phyloP scores from a whole-genome alignment of 345 rosid species.

The thale cress (Arabidopsis thaliana) region DNA sequence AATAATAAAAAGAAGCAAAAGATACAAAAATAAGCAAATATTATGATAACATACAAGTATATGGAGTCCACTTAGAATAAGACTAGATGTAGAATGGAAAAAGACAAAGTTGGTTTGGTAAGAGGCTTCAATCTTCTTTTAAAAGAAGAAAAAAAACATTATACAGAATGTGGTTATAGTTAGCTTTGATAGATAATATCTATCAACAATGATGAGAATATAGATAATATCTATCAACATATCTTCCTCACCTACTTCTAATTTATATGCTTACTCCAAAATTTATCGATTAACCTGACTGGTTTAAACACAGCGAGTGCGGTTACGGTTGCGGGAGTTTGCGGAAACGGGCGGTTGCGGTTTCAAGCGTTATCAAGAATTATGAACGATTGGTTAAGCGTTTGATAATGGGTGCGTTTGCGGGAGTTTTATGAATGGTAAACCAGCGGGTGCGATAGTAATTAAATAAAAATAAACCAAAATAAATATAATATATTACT shows the following conservation, averaged over 20 bases:
- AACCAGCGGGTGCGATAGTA: too few species aligned
- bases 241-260: constrained; percentile 1
- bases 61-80: constrained; percentile 20
- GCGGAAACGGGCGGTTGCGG: too few species aligned
- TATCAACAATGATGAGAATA: too few species aligned
- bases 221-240: not conserved
- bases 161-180: constrained; percentile 18
- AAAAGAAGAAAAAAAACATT: not conserved
- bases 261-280: not conserved
- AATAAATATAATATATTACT: too few species aligned
- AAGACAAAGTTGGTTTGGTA: constrained; percentile 24
- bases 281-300: too few species aligned
- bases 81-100: not conserved
- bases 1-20: not conserved
- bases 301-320: too few species aligned
- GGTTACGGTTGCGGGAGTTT: too few species aligned
- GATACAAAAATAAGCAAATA: not conserved
- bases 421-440: too few species aligned
- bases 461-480: too few species aligned
- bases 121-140: constrained; percentile 14
- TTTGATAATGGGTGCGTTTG: too few species aligned
- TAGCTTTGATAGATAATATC: constrained; percentile 10
- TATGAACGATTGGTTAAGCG: too few species aligned
- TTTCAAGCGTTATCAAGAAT: too few species aligned
- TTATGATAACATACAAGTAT: not conserved